These are phyloP conservation scores for Cadophora luteo-olivacea DNA, from an alignment of 2,329 filamentous ascomycete species.

Conservation along the genomic window DNA sequence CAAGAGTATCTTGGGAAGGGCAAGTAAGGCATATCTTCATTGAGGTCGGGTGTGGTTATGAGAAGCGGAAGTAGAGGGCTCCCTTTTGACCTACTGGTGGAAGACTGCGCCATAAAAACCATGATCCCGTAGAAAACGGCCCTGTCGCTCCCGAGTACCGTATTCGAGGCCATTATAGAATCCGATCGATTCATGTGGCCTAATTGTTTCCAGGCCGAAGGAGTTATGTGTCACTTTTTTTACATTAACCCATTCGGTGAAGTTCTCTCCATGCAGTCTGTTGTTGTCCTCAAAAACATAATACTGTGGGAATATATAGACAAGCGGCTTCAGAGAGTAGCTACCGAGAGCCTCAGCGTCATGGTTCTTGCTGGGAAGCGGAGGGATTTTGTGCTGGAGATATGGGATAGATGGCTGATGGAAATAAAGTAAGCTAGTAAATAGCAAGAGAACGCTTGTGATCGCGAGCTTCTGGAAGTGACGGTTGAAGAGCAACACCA, in stretches of 20 bases:
- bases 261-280: slow-evolving; percentile 24
- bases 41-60: background rate
- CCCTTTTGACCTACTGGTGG: slow-evolving; percentile 15
- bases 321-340: slow-evolving; percentile 26
- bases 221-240: slow-evolving; percentile 24
- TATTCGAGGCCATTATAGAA: slow-evolving; percentile 31
- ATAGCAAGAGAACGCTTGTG: background rate
- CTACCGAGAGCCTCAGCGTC: background rate
- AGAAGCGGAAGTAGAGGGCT: background rate
- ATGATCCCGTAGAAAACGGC: slow-evolving; percentile 23
- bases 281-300: slow-evolving; percentile 26
- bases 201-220: slow-evolving; percentile 25
- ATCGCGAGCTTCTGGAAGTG: slow-evolving; percentile 10
- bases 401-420: slow-evolving; percentile 2
- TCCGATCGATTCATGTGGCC: slow-evolving; percentile 27
- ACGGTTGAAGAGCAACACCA: slow-evolving; percentile 6
- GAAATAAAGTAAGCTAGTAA: slow-evolving; percentile 16
- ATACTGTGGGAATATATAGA: slow-evolving; percentile 27
- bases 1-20: background rate
- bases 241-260: slow-evolving; percentile 28
- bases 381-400: background rate
- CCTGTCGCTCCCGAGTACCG: slow-evolving; percentile 26
- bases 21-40: background rate
- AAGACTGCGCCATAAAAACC: slow-evolving; percentile 25
- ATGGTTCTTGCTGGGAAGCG: background rate